These are phyloP conservation scores for Colletotrichum endophyticum DNA, from an alignment of 2,329 filamentous ascomycete genomes.

Conservation along the genomic window DNA sequence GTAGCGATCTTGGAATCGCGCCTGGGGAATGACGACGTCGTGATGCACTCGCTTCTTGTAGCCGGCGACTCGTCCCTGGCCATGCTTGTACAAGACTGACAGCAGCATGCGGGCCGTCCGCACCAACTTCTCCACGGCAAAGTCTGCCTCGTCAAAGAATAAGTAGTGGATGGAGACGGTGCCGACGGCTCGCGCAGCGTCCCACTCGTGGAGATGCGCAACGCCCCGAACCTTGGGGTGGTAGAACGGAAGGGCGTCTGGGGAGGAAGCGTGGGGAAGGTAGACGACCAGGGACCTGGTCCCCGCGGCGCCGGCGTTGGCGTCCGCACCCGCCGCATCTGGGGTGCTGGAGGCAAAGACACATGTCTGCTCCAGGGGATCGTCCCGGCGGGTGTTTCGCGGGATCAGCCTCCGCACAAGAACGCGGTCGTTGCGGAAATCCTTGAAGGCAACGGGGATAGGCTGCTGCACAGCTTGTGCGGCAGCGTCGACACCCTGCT, in stretches of 20 bases:
- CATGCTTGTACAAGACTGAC: conserved; percentile 74
- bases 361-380: conserved; percentile 81
- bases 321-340: not conserved
- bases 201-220: conserved; percentile 76
- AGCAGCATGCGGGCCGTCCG: conserved; percentile 75
- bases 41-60: conserved; percentile 86
- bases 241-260: conserved; percentile 80
- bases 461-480: conserved; percentile 23
- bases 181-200: conserved; percentile 45
- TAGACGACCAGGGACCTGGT: conserved; percentile 70
- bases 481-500: conserved; percentile 29
- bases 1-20: conserved; percentile 82
- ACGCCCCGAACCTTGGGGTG: conserved; percentile 79
- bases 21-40: conserved; percentile 79
- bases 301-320: conserved; percentile 22
- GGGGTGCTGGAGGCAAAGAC: conserved; percentile 60
- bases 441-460: conserved; percentile 48
- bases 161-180: conserved; percentile 66
- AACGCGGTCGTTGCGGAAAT: conserved; percentile 55
- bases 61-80: conserved; percentile 65
- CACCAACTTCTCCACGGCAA: conserved; percentile 52
- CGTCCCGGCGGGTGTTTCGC: conserved; percentile 78
- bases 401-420: conserved; percentile 82
- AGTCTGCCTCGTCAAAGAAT: conserved; percentile 47
- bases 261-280: conserved; percentile 70